Base-by-base conservation (phyloP, 2,329 filamentous ascomycete species). In the Botrytis pseudocinerea region DNA sequence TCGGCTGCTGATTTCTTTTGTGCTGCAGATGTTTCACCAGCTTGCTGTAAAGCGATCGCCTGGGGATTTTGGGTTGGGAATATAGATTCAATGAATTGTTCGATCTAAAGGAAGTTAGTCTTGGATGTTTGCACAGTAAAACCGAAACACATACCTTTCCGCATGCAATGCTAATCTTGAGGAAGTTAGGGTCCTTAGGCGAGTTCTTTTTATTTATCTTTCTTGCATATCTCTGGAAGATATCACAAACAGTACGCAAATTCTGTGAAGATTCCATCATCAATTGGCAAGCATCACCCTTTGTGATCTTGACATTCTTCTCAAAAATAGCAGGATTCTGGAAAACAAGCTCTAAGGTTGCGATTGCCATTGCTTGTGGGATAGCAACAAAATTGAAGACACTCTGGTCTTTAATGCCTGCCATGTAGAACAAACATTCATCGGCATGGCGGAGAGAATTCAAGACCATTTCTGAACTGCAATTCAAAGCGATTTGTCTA, bases 361-460 rank as follows among this genome's bases (percentile, higher is more conserved):
- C 95, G 82, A 99, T 98, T 70, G 95, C 96, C 96, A 99, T 99
- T 76, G 91, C 87, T 83, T 99, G 96, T 3, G 96, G 96, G 76
- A 99, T 99, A 73, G 95, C 95, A 65, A 94, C 94, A 82, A 99
- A 99, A 87, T 99, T 99, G 89, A 99, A 99, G 40, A 97, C 94
- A 81, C 94, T 97, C 85, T 99, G 96, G 81, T 99, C 96, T 77
- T 92, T 91, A 76, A 99, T 90, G 64, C 93, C 96, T 8, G 95
- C 95, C 85, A 99, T 94, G 84, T 98, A 99, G 85, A 95, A 98
- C n/a, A 99, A 84, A 81, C 95, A 98, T 80, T 98, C 94, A 76
- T 98, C 94, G 7, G 89, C 92, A 78, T 97, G 93, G 80, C 91
- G 90, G 61, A 99, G 86, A 8, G 95, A 93, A 79, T 96, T 94